Base-by-base conservation (phyloP, 1,284 basidiomycete species). In the Caloboletus inedulis region DNA sequence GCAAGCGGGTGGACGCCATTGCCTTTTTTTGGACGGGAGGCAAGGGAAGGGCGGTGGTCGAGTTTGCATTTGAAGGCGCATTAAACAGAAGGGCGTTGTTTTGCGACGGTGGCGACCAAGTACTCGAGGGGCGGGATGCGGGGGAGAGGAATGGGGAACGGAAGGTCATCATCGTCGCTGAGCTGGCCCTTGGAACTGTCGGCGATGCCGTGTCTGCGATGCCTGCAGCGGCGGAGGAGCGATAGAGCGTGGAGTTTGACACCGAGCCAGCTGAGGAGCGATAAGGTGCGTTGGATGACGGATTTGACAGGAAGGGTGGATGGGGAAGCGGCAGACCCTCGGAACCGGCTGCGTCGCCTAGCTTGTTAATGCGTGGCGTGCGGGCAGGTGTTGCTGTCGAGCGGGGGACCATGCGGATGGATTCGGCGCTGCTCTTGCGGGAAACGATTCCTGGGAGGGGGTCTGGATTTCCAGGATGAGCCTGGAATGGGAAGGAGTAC, bases 71-170 rank as follows among this genome's bases (percentile, higher is more conserved):
- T 12, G 73, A 68, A 19, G 69, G 63, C 39, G 47, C 55, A 49
- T 41, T 59, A 56, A 57, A 75, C 2, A 74, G 69, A 16, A 66
- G 42, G 0, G 19, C 25, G 27, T 55, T 60, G 50, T 34, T 35
- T 6, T 43, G 45, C 0, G 51, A 16, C 13, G 82, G 82, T 6
- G 80, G 85, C 0, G 77, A 72, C 85, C 84, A 87, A 0, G 84
- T 57, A 14, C 77, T 75, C 0, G 80, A 83, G 0, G 84, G 84
- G 21, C 85, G 76, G 3, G 82, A 84, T 6, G 83, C 77, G 0
- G 85, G 85, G 7, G 82, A 79, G 47, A 87, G 77, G 72, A 87
- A 87, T 0, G 85, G 82, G 0, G 79, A 72, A 23, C 85, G 80
- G 72, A 88, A 86, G n/a, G 52, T 59, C 72, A 74, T 64, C 41